phyloP scores from a whole-genome alignment of 2,329 filamentous ascomycete species.

The Fusarium goolgardi region DNA sequence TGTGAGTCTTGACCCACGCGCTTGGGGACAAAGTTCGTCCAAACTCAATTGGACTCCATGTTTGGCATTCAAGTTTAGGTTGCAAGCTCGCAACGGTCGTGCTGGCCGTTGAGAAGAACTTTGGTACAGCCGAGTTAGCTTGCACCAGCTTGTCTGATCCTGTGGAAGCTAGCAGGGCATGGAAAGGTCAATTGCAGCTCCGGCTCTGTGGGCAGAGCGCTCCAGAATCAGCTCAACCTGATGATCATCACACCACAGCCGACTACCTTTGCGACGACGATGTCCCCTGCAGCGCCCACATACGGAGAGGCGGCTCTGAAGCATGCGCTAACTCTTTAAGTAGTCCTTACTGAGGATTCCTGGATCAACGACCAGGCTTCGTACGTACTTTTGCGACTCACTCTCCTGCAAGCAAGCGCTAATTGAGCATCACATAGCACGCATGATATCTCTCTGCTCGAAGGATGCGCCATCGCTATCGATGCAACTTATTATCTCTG shows the following conservation, averaged over 20 bases:
- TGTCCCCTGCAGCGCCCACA: slow-evolving; percentile 14
- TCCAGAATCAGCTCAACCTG: slow-evolving; percentile 4
- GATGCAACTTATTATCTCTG: slow-evolving; percentile 92
- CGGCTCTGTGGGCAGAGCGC: slow-evolving; percentile 22
- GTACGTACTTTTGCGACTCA: slow-evolving; percentile 44
- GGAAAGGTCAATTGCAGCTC: slow-evolving; percentile 42
- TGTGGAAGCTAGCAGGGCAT: slow-evolving; percentile 12
- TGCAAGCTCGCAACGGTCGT: slow-evolving; percentile 27
- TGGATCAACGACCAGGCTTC: slow-evolving; percentile 55
- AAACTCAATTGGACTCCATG: slow-evolving; percentile 13
- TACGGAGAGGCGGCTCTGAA: not conserved
- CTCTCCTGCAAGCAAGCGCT: slow-evolving; percentile 30
- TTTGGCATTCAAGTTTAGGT: slow-evolving; percentile 3
- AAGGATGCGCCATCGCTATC: slow-evolving; percentile 81
- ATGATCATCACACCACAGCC: slow-evolving; percentile 10
- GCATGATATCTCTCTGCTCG: slow-evolving; percentile 75
- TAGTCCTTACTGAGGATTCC: slow-evolving; percentile 55
- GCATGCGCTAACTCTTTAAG: slow-evolving; percentile 36
- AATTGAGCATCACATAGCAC: slow-evolving; percentile 55
- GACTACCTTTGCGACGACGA: slow-evolving; percentile 9
- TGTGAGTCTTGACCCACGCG: slow-evolving; percentile 50
- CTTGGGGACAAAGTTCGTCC: slow-evolving; percentile 19
- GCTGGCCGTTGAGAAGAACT: slow-evolving; percentile 17
- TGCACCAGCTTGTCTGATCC: slow-evolving; percentile 8
- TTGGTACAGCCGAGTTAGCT: slow-evolving; percentile 14